A percentile compares a stretch with the other conserved stretches of the same genome.
Conservation (phyloP, 106 monocot species). For the Apostasia shenzhenica region DNA sequence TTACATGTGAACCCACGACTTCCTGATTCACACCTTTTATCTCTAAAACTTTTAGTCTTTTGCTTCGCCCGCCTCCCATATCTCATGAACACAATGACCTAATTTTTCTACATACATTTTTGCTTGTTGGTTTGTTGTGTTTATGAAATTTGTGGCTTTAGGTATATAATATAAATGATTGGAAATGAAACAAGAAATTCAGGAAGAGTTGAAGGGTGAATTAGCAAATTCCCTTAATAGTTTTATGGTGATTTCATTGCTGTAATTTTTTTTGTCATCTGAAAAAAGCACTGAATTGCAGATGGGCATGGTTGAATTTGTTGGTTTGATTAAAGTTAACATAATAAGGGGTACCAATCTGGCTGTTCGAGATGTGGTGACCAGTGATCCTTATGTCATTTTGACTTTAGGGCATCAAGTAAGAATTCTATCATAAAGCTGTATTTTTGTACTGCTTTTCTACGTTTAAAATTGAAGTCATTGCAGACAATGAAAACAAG, state of each 20-base stretch:
- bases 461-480: too few relatives aligned
- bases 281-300: constrained; percentile 12
- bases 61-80: not conserved
- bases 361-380: constrained; percentile 77
- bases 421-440: constrained; percentile 1
- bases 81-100: not conserved
- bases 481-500: constrained; percentile 90
- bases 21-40: too few relatives aligned
- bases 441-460: not conserved
- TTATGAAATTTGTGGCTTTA: too few relatives aligned
- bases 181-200: too few relatives aligned
- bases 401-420: constrained; percentile 84
- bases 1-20: too few relatives aligned
- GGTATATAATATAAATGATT: too few relatives aligned
- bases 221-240: too few relatives aligned
- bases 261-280: constrained; percentile 1
- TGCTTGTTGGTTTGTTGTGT: too few relatives aligned
- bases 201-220: too few relatives aligned
- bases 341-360: constrained; percentile 79
- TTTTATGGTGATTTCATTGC: not conserved
- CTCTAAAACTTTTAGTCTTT: too few relatives aligned
- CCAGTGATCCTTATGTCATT: constrained; percentile 92
- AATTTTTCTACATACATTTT: not conserved
- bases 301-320: constrained; percentile 95
- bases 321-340: constrained; percentile 80